Conservation (phyloP, 306 rosid genomes). For the Casuarina equisetifolia region DNA sequence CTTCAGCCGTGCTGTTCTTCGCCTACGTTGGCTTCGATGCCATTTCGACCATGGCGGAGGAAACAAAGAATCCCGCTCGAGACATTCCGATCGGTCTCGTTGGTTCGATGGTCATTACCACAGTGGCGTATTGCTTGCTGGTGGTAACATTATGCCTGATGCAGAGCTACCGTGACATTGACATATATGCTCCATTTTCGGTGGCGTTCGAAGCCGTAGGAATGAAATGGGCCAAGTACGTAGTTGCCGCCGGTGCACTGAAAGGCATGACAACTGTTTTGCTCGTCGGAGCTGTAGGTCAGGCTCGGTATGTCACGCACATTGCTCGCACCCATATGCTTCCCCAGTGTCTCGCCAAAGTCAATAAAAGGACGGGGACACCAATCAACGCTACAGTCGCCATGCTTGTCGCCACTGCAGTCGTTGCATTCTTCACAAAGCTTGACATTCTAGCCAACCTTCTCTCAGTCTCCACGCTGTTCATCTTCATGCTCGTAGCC, state of each 20-base stretch:
- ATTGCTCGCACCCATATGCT: slow-evolving; percentile 68
- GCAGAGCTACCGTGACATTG: slow-evolving; percentile 40
- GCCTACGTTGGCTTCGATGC: slow-evolving; percentile 77
- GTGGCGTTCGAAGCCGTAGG: slow-evolving; percentile 62
- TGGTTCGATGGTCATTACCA: slow-evolving; percentile 53
- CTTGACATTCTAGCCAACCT: slow-evolving; percentile 56
- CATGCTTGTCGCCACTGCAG: slow-evolving; percentile 59
- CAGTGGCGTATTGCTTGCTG: slow-evolving; percentile 42
- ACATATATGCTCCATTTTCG: slow-evolving; percentile 51
- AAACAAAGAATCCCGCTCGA: slow-evolving; percentile 61
- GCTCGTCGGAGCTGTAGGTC: slow-evolving; percentile 68
- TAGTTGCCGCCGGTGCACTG: slow-evolving; percentile 66
- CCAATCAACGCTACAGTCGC: slow-evolving; percentile 61
- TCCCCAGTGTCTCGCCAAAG: slow-evolving; percentile 65
- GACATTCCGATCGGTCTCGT: slow-evolving; percentile 79
- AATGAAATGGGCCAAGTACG: slow-evolving; percentile 68
- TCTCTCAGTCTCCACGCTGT: slow-evolving; percentile 71
- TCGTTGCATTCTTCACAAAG: slow-evolving; percentile 64
- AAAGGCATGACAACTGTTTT: slow-evolving; percentile 73
- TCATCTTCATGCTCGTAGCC: slow-evolving; percentile 72
- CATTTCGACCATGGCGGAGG: slow-evolving; percentile 71
- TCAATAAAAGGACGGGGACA: slow-evolving; percentile 53
- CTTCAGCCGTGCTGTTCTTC: slow-evolving; percentile 64
- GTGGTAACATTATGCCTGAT: slow-evolving; percentile 58
- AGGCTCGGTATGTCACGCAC: slow-evolving; percentile 76